Evolutionary conservation across 345 rosid species (phyloP), one percentile per base, ranked within the genome.

Genomic region (Cardamine chenopodiifolia): DNA sequence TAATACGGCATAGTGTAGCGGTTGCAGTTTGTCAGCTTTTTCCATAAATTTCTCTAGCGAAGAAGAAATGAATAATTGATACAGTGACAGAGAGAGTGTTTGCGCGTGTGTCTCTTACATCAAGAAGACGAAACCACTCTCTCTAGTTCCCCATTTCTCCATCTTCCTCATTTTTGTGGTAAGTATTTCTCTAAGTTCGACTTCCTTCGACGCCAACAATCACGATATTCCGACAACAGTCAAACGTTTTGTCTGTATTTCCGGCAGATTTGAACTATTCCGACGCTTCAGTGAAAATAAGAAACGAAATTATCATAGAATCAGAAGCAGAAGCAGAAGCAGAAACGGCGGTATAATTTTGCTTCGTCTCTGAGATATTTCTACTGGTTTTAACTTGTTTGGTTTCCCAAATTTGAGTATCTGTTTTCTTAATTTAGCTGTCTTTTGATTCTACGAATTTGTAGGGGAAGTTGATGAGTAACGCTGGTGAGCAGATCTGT

Each of bases 291-390:
- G 49, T 67, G 61, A 8, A 35, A 35, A 23, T 1, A 15, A 66
- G 39, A 18, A 67, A 20, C 26, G 10, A 45, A 15, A 17, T 50
- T 32, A 66, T 66, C 28, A 88, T 86, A 90, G 90, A 87, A 76
- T 80, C 87, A 2, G 88, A 83, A 71, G 86, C 80, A 90, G 90
- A 87, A 76, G 79, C 87, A 2, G 88, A 83, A 71, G 86, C 80
- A 62, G 89, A 82, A 81, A 73, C 82, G 44, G 84, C 79, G 86
- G 89, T 85, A 74, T 32, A 2, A 3, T 34, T 32, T 18, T 34
- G 17, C 26, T 35, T 34, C 17, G 26, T 34, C 63, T 58, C 44
- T 11, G 1, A 14, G 69, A 9, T 13, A 28, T 14, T 66, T 50
- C 11, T 25, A 62, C 62, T 69, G 44, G 44, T 6, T 2, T 44